phyloP scores from a whole-genome alignment of 495 filamentous ascomycete genomes.

The Lindgomyces ingoldianus region DNA sequence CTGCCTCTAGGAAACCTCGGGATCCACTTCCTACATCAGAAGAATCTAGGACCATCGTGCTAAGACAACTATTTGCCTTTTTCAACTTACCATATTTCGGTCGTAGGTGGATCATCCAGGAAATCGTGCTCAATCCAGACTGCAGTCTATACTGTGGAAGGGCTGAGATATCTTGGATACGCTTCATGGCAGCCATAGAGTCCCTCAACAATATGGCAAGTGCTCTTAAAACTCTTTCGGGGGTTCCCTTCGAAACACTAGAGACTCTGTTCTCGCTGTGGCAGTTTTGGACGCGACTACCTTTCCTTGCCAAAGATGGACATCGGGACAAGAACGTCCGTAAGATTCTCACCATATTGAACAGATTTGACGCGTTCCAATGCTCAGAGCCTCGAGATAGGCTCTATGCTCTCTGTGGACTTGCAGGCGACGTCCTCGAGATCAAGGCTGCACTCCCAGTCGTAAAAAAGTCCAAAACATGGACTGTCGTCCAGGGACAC shows the following conservation, averaged over 20 bases:
- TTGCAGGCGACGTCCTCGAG: neutral
- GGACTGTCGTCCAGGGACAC: too few species aligned
- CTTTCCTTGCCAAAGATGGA: neutral
- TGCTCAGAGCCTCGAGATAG: neutral
- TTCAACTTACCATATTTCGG: slow-evolving; percentile 4
- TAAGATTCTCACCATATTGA: neutral
- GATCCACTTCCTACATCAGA: neutral
- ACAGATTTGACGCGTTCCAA: neutral
- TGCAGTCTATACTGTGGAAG: neutral
- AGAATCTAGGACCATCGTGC: neutral
- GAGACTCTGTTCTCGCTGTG: neutral
- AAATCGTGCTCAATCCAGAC: slow-evolving; percentile 8
- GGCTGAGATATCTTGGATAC: neutral
- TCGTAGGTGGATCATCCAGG: slow-evolving; percentile 21
- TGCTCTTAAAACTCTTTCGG: neutral
- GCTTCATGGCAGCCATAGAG: neutral
- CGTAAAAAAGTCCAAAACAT: too few species aligned
- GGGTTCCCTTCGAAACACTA: neutral
- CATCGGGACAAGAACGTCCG: too few species aligned
- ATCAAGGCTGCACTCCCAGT: too few species aligned
- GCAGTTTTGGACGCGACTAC: neutral
- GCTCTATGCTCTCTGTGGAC: neutral
- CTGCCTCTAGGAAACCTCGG: neutral
- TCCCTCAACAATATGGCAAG: neutral
- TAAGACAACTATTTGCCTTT: neutral